phyloP scores from a whole-genome alignment of 495 filamentous ascomycete species.

The Trichoderma asperelloides region DNA sequence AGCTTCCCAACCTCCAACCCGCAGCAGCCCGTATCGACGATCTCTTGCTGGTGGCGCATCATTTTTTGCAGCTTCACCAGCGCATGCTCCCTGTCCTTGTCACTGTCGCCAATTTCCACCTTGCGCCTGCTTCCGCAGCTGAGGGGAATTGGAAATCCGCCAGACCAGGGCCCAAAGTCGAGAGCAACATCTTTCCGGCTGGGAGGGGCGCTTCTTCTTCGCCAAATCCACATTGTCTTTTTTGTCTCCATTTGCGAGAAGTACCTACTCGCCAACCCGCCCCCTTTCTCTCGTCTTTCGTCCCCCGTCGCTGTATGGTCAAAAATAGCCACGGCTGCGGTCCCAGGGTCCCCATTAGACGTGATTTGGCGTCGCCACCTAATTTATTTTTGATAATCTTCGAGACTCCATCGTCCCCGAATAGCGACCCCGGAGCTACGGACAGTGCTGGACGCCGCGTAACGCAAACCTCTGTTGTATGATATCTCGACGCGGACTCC shows the following conservation, averaged over 20 bases:
- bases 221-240: background rate
- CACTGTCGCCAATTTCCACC: background rate
- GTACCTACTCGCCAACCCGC: background rate
- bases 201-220: background rate
- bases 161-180: background rate
- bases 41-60: background rate
- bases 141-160: background rate
- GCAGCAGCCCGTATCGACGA: background rate
- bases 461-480: background rate
- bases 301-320: background rate
- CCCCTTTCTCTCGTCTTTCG: background rate
- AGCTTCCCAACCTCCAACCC: background rate
- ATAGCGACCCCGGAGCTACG: background rate
- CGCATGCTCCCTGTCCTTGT: background rate
- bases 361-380: background rate
- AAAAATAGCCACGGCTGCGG: background rate
- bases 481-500: background rate
- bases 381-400: background rate
- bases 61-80: background rate
- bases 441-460: background rate
- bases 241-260: background rate
- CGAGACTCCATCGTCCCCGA: background rate
- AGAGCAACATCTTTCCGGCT: background rate
- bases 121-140: slow-evolving; percentile 4
- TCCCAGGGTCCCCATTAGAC: background rate